A percentile compares a stretch with the other conserved stretches of the same genome.
Conservation (phyloP, 495 filamentous ascomycete genomes). For the Letharia columbiana region DNA sequence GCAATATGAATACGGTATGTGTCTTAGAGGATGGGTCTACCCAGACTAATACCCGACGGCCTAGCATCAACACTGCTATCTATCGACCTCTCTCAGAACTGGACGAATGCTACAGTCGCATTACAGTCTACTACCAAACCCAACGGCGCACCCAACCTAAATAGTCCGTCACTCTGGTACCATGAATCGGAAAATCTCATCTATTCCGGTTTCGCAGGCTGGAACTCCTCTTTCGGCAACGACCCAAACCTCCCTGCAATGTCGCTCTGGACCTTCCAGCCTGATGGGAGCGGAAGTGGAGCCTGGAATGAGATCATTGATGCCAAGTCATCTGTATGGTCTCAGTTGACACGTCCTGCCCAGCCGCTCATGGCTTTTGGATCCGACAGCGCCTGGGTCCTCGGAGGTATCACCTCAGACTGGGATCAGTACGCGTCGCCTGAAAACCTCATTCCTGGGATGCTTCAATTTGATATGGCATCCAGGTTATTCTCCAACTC, state of each 20-base stretch:
- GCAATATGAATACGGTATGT: slow-evolving; percentile 14
- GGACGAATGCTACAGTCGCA: slow-evolving; percentile 18
- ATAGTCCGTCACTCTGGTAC: slow-evolving; percentile 18
- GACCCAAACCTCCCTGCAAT: slow-evolving; percentile 1
- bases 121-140: slow-evolving; percentile 18
- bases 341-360: not conserved
- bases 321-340: not conserved
- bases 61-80: slow-evolving; percentile 16
- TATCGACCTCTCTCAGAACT: slow-evolving; percentile 24
- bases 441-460: slow-evolving; percentile 8
- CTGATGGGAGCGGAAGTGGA: slow-evolving; percentile 19
- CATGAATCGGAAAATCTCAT: slow-evolving; percentile 11
- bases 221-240: not conserved
- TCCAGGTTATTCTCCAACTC: slow-evolving; percentile 14
- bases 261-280: slow-evolving; percentile 22
- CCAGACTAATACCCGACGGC: not conserved
- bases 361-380: slow-evolving; percentile 3
- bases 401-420: slow-evolving; percentile 5
- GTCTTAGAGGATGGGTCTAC: no score
- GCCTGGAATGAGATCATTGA: slow-evolving; percentile 11
- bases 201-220: slow-evolving; percentile 16
- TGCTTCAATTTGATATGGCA: slow-evolving; percentile 20
- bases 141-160: slow-evolving; percentile 7
- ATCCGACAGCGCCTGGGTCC: slow-evolving; percentile 10
- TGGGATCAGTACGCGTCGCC: not conserved